Evolutionary conservation across 768 basidiomycete species (phyloP).

Genomic region (Auricularia heimuer): DNA sequence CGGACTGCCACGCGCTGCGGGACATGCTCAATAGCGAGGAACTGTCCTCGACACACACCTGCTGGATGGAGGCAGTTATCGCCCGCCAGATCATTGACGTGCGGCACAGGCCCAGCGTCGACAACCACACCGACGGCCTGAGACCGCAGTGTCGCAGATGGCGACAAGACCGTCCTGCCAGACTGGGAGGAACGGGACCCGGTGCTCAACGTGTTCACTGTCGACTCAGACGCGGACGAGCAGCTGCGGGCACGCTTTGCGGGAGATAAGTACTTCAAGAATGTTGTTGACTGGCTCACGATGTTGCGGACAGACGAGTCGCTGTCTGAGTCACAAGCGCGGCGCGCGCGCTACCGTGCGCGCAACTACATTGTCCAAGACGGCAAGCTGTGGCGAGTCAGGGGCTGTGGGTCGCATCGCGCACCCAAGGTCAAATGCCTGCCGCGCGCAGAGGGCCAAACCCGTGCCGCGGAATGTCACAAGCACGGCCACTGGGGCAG

Average conservation of each 20-base stretch:
- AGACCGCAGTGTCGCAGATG: slow-evolving; percentile 12
- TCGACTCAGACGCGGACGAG: too few species aligned
- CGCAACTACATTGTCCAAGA: slow-evolving; percentile 2
- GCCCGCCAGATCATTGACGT: slow-evolving; percentile 17
- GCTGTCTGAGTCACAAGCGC: neutral
- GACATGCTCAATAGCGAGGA: slow-evolving; percentile 11
- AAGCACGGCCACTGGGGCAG: slow-evolving; percentile 4
- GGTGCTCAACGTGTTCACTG: slow-evolving; percentile 9
- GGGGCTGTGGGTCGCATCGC: neutral
- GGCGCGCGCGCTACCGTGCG: neutral
- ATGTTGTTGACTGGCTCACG: slow-evolving; percentile 10
- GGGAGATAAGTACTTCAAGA: slow-evolving; percentile 8
- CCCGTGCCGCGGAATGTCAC: neutral
- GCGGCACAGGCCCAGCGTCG: slow-evolving; percentile 14
- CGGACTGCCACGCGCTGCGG: slow-evolving; percentile 27
- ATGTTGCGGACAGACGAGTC: neutral
- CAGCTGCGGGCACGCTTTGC: slow-evolving; percentile 2
- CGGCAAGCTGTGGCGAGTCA: slow-evolving; percentile 16
- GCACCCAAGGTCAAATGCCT: slow-evolving; percentile 2
- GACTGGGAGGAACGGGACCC: slow-evolving; percentile 18
- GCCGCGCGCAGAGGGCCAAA: slow-evolving; percentile 3
- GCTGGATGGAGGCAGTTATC: slow-evolving; percentile 27
- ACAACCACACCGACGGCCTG: slow-evolving; percentile 16
- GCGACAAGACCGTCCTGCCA: slow-evolving; percentile 15
- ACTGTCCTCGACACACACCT: slow-evolving; percentile 21